Percentiles rank a stretch among this genome's conserved stretches.
Evolutionary conservation across 768 basidiomycete species (phyloP).

Genomic region (Suillus hirtellus): DNA sequence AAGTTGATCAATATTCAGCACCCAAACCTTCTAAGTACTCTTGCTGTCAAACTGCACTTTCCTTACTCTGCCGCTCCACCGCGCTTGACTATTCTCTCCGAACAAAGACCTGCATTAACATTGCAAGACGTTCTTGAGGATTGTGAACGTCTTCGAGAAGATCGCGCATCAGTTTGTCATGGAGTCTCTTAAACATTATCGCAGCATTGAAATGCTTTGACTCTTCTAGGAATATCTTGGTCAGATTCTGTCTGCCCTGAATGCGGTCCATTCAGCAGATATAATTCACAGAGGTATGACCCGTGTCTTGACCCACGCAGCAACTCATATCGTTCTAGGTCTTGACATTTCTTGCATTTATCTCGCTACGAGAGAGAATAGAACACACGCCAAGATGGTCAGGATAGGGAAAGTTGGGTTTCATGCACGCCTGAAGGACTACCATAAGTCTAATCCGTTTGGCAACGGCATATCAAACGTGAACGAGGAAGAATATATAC

Average conservation of each 20-base stretch:
- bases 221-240: constrained; percentile 64
- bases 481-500: constrained; percentile 23
- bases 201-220: constrained; percentile 7
- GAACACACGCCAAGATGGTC: constrained; percentile 58
- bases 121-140: constrained; percentile 77
- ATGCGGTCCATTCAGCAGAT: constrained; percentile 62
- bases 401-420: constrained; percentile 77
- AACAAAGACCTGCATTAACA: constrained; percentile 65
- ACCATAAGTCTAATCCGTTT: constrained; percentile 86
- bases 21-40: constrained; percentile 62
- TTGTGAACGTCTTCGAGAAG: constrained; percentile 70
- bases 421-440: constrained; percentile 69
- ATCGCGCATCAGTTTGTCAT: constrained; percentile 59
- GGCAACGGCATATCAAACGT: constrained; percentile 27
- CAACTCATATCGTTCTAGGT: constrained; percentile 37
- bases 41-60: constrained; percentile 63
- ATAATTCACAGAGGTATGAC: constrained; percentile 70
- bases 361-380: constrained; percentile 51
- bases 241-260: constrained; percentile 71
- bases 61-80: constrained; percentile 51
- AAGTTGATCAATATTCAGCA: constrained; percentile 60
- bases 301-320: not conserved
- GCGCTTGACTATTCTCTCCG: constrained; percentile 66
- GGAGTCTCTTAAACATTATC: constrained; percentile 7
- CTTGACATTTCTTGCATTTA: constrained; percentile 62